Percentiles rank a stretch among this genome's conserved stretches.
phyloP scores from a whole-genome alignment of 2,329 filamentous ascomycete genomes.

The Fusarium poae region DNA sequence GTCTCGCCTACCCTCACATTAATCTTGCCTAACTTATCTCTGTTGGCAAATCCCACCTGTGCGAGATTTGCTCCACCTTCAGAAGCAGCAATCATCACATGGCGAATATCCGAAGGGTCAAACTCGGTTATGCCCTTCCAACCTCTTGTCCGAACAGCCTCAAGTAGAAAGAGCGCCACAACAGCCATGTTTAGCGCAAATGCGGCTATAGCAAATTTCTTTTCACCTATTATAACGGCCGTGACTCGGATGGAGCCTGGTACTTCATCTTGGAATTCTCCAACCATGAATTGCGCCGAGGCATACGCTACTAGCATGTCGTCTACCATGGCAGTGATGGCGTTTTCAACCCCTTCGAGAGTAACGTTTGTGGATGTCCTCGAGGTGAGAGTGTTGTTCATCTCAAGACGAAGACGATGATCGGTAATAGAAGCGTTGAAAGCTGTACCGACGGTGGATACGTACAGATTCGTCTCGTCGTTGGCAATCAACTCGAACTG shows the following conservation, averaged over 20 bases:
- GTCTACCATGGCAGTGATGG: slow-evolving; percentile 1
- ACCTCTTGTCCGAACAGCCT: slow-evolving; percentile 30
- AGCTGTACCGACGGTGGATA: slow-evolving; percentile 53
- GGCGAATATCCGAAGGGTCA: slow-evolving; percentile 30
- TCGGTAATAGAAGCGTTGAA: slow-evolving; percentile 51
- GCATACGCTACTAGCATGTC: slow-evolving; percentile 6
- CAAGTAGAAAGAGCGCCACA: slow-evolving; percentile 10
- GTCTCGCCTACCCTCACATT: slow-evolving; percentile 9
- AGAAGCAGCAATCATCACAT: slow-evolving; percentile 30
- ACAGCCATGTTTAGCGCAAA: slow-evolving; percentile 23
- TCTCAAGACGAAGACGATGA: slow-evolving; percentile 15
- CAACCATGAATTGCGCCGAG: slow-evolving; percentile 12
- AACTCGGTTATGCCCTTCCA: slow-evolving; percentile 36
- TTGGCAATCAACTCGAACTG: slow-evolving; percentile 55
- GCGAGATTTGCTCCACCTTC: slow-evolving; percentile 11
- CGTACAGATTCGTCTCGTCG: slow-evolving; percentile 54
- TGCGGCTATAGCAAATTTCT: slow-evolving; percentile 21
- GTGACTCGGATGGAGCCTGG: slow-evolving; percentile 3
- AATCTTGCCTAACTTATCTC: slow-evolving; percentile 13
- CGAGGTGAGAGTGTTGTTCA: slow-evolving; percentile 10
- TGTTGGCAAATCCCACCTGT: slow-evolving; percentile 8
- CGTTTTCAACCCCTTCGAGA: slow-evolving; percentile 2
- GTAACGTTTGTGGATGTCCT: not conserved
- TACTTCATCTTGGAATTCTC: not conserved
- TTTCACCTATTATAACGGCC: slow-evolving; percentile 17